Conservation (phyloP, 2,329 filamentous ascomycete genomes). For the Periconia digitata region DNA sequence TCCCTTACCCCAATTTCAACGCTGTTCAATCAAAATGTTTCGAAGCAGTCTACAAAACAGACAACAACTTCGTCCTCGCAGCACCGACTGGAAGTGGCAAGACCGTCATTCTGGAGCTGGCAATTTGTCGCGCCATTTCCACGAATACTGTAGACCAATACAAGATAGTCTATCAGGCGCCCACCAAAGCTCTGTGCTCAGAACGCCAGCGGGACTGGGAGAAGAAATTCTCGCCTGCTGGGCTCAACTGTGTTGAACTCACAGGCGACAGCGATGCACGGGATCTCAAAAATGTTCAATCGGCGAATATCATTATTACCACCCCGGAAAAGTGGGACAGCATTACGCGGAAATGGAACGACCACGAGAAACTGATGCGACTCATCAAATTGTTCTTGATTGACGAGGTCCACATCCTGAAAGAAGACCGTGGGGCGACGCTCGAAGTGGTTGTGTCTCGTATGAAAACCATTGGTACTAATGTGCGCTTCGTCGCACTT, state of each 20-base stretch:
- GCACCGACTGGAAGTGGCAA: conserved; percentile 86
- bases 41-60: conserved; percentile 62
- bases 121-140: conserved; percentile 71
- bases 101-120: conserved; percentile 78
- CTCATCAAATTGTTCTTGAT: conserved; percentile 80
- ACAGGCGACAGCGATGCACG: conserved; percentile 76
- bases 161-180: conserved; percentile 84
- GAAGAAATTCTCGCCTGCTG: conserved; percentile 68
- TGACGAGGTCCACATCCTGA: conserved; percentile 85
- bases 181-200: conserved; percentile 79
- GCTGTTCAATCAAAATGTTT: conserved; percentile 83
- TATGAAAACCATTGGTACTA: conserved; percentile 78
- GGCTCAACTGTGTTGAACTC: conserved; percentile 71
- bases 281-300: conserved; percentile 69
- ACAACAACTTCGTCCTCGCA: conserved; percentile 77
- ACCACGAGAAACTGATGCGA: conserved; percentile 72
- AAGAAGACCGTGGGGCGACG: conserved; percentile 75
- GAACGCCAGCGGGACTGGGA: conserved; percentile 79
- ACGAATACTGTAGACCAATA: conserved; percentile 61
- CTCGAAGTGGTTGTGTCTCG: conserved; percentile 82
- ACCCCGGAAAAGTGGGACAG: conserved; percentile 94
- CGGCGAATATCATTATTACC: conserved; percentile 79
- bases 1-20: conserved; percentile 76
- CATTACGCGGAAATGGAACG: conserved; percentile 83
- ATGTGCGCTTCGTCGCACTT: conserved; percentile 77